Evolutionary conservation across 2,329 filamentous ascomycete genomes (phyloP).

Genomic region (Ascochyta pisi): DNA sequence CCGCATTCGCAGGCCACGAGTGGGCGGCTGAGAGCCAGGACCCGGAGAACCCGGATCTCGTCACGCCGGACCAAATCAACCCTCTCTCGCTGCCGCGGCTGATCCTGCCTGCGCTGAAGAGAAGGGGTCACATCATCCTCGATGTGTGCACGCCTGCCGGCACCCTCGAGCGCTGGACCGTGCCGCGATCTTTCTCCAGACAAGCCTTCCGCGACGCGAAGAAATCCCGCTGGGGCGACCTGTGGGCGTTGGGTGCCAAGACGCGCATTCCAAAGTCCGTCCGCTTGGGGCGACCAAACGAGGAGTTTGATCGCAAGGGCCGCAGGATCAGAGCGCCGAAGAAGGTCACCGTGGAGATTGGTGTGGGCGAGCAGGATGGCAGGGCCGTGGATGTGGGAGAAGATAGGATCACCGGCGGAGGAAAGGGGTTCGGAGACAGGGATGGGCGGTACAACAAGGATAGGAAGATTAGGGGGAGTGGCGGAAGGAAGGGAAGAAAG

Average conservation of each 20-base stretch:
- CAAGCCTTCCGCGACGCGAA: slow-evolving; percentile 91
- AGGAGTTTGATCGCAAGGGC: slow-evolving; percentile 51
- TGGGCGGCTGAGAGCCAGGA: slow-evolving; percentile 27
- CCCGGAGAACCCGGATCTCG: slow-evolving; percentile 33
- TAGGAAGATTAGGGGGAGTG: slow-evolving; percentile 48
- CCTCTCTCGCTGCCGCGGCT: slow-evolving; percentile 77
- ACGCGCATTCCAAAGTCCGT: slow-evolving; percentile 71
- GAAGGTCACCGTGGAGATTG: slow-evolving; percentile 41
- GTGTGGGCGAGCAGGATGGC: slow-evolving; percentile 34
- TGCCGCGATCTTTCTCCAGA: slow-evolving; percentile 80
- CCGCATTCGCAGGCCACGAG: slow-evolving; percentile 76
- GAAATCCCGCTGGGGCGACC: slow-evolving; percentile 88
- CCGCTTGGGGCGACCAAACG: slow-evolving; percentile 61
- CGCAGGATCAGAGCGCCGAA: slow-evolving; percentile 42
- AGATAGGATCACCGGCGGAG: slow-evolving; percentile 21
- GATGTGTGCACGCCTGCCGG: slow-evolving; percentile 90
- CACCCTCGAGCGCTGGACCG: slow-evolving; percentile 89
- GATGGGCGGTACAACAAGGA: slow-evolving; percentile 41
- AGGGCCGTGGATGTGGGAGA: slow-evolving; percentile 29
- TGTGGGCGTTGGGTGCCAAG: slow-evolving; percentile 96
- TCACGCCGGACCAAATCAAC: slow-evolving; percentile 41
- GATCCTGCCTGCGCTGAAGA: slow-evolving; percentile 83
- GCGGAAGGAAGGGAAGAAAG: slow-evolving; percentile 50
- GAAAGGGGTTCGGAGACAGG: slow-evolving; percentile 38
- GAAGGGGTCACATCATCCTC: slow-evolving; percentile 83